Evolutionary conservation across 2,329 filamentous ascomycete genomes (phyloP).

Genomic region (Verticillium zaregamsianum): DNA sequence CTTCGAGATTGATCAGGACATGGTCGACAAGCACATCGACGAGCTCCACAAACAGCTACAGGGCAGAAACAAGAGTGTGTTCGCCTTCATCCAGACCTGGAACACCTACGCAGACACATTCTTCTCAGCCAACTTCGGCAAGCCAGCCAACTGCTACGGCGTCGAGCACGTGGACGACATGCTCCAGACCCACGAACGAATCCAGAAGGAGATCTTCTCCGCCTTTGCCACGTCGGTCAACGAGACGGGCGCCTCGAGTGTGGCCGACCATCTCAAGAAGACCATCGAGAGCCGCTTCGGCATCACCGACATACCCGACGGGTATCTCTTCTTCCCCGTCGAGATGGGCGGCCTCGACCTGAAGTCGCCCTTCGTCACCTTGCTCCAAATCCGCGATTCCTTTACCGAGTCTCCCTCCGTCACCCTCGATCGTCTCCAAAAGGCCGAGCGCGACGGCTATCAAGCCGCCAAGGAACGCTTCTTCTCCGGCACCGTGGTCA

Average conservation of each 20-base stretch:
- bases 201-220: slow-evolving; percentile 43
- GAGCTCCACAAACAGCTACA: slow-evolving; percentile 55
- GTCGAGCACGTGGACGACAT: slow-evolving; percentile 47
- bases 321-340: slow-evolving; percentile 42
- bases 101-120: slow-evolving; percentile 49
- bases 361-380: slow-evolving; percentile 38
- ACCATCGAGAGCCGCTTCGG: slow-evolving; percentile 49
- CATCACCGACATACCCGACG: slow-evolving; percentile 35
- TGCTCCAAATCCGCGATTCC: slow-evolving; percentile 32
- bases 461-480: slow-evolving; percentile 30
- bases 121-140: slow-evolving; percentile 49
- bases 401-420: slow-evolving; percentile 22
- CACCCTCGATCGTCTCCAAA: slow-evolving; percentile 25
- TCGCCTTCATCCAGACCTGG: slow-evolving; percentile 44
- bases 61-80: slow-evolving; percentile 45
- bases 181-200: slow-evolving; percentile 43
- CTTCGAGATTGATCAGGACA: slow-evolving; percentile 55
- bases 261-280: slow-evolving; percentile 51
- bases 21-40: slow-evolving; percentile 55
- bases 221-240: slow-evolving; percentile 18
- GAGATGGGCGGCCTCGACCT: slow-evolving; percentile 43
- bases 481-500: slow-evolving; percentile 13
- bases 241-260: slow-evolving; percentile 27
- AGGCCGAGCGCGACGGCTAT: slow-evolving; percentile 30
- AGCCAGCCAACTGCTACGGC: slow-evolving; percentile 47